Base-by-base conservation (phyloP, 2,329 filamentous ascomycete genomes). In the Aspergillus amoenus region DNA sequence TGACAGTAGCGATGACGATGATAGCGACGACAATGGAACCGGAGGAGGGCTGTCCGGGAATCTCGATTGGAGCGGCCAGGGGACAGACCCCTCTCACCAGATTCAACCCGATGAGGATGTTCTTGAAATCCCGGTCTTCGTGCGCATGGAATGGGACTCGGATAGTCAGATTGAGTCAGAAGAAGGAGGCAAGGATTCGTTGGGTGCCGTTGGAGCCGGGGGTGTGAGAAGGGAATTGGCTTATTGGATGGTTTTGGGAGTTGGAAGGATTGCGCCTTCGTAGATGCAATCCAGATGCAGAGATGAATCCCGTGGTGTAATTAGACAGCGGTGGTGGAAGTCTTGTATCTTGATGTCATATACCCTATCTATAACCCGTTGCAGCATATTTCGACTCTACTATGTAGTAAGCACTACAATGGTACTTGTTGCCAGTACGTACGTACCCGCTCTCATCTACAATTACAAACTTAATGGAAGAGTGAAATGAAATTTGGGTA, bases 201-300 rank as follows among this genome's bases (percentile, higher is more conserved):
- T 47, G 17, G 27, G 44, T 47, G 44, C 8, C 13, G 44, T n/a
- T 34, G 30, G 15, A 22, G 46, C 27, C 72, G 85, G 84, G 44
- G 84, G 79, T 47, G 90, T 93, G 75, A 93, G 87, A 79, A 85
- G 89, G 68, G 94, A 97, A 71, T 78, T 97, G 74, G 92, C 92
- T 55, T 97, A 96, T 76, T 99, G 94, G 94, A 92, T 90, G 77
- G 92, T 96, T 18, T 79, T 97, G 37, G 93, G 93, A 3, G 84
- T 95, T 57, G 94, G 94, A 9, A 87, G 87, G 67, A 94, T 97
- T 68, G 84, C 78, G 63, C 41, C 44, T 27, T 6, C 5, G 21
- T 44, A 37, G 34, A 37, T 37, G 15, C 34, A 13, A 37, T 15
- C 12, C 34, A 37, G 4, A 37, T 37, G 27, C 27, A 30, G 27